These are phyloP conservation scores for Ustilago loliicola DNA, from an alignment of 1,284 basidiomycete species.

Conservation along the genomic window DNA sequence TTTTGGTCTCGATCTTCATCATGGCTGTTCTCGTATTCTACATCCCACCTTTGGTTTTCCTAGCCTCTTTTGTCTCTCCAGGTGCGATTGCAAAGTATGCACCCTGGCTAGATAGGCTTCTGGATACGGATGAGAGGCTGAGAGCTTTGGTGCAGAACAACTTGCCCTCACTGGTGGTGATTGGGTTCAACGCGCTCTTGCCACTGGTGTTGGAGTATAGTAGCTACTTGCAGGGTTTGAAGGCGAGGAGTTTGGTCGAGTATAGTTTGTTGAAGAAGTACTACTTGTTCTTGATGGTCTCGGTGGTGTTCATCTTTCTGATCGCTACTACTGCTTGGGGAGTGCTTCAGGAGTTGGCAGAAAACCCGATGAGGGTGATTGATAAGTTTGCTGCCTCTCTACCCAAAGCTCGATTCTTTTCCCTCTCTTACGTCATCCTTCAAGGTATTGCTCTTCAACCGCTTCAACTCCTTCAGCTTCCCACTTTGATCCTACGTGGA, in stretches of 20 bases:
- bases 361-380: slow-evolving; percentile 66
- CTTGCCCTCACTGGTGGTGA: slow-evolving; percentile 88
- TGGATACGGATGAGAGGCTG: slow-evolving; percentile 83
- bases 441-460: slow-evolving; percentile 96
- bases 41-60: slow-evolving; percentile 72
- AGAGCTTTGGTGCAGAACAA: slow-evolving; percentile 92
- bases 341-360: slow-evolving; percentile 72
- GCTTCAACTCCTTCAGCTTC: slow-evolving; percentile 78
- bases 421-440: slow-evolving; percentile 93
- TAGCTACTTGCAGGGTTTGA: slow-evolving; percentile 84
- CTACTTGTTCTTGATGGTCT: slow-evolving; percentile 88
- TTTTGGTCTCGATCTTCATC: slow-evolving; percentile 73
- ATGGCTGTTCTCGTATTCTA: slow-evolving; percentile 76
- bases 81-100: slow-evolving; percentile 88
- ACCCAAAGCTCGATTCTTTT: slow-evolving; percentile 80
- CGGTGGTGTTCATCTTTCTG: slow-evolving; percentile 95
- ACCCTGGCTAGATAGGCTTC: slow-evolving; percentile 83
- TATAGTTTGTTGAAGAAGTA: slow-evolving; percentile 88
- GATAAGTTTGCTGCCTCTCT: slow-evolving; percentile 65
- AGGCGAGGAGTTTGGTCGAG: slow-evolving; percentile 90
- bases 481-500: slow-evolving; percentile 56
- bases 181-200: slow-evolving; percentile 86
- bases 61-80: slow-evolving; percentile 88
- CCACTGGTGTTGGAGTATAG: slow-evolving; percentile 93
- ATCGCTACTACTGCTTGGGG: slow-evolving; percentile 90